These are phyloP conservation scores for Phanerochaete carnosa DNA, from an alignment of 768 basidiomycete species.

Conservation along the genomic window DNA sequence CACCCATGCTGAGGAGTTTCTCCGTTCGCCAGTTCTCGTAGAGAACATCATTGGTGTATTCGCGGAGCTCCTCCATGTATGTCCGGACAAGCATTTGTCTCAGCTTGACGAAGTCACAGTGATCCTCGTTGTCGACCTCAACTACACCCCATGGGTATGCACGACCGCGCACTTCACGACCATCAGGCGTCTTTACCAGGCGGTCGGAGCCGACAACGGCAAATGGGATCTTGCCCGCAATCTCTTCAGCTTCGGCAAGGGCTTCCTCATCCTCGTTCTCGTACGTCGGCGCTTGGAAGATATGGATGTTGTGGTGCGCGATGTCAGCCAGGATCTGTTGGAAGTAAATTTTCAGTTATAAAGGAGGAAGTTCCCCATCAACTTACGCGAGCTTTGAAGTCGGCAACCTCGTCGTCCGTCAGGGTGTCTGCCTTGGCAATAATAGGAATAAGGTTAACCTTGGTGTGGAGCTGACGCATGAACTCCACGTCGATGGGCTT, in stretches of 20 bases:
- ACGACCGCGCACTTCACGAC: slow-evolving; percentile 91
- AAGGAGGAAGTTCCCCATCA: slow-evolving; percentile 1
- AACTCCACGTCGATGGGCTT: slow-evolving; percentile 99
- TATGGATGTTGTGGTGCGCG: slow-evolving; percentile 91
- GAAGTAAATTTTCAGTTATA: neutral
- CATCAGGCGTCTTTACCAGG: slow-evolving; percentile 78
- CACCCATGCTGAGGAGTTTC: slow-evolving; percentile 96
- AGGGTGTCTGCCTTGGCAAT: slow-evolving; percentile 98
- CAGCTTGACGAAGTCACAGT: slow-evolving; percentile 99
- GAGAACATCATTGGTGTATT: slow-evolving; percentile 92
- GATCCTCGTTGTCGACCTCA: slow-evolving; percentile 98
- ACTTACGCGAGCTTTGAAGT: slow-evolving; percentile 89
- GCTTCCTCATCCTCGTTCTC: slow-evolving; percentile 99
- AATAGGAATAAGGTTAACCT: slow-evolving; percentile 97
- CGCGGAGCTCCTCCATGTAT: slow-evolving; percentile 98
- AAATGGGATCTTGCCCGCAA: slow-evolving; percentile 97
- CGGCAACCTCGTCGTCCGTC: slow-evolving; percentile 91
- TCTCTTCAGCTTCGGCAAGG: slow-evolving; percentile 95
- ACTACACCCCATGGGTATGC: slow-evolving; percentile 98
- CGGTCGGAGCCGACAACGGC: slow-evolving; percentile 95
- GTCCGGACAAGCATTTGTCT: slow-evolving; percentile 99
- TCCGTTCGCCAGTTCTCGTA: slow-evolving; percentile 99
- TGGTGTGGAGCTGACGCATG: slow-evolving; percentile 95
- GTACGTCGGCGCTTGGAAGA: slow-evolving; percentile 97
- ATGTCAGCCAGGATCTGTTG: slow-evolving; percentile 88